Evolutionary conservation across 306 rosid genomes (phyloP).

Genomic region (Purshia tridentata): DNA sequence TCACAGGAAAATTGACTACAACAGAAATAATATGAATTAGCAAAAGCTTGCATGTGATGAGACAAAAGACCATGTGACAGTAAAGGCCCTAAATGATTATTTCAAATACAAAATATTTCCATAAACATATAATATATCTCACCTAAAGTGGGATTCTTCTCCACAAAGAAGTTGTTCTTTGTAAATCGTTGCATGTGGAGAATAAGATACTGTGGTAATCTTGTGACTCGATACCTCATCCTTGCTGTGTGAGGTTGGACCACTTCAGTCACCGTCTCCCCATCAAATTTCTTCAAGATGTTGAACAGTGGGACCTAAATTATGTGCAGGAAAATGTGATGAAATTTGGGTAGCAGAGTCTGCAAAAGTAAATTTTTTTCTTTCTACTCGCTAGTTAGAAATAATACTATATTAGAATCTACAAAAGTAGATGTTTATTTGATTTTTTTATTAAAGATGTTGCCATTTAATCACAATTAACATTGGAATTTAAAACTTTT

Average conservation of each 20-base stretch:
- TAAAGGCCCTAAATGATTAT: neutral
- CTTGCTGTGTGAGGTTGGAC: constrained; percentile 91
- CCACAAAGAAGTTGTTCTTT: constrained; percentile 91
- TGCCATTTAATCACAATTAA: neutral
- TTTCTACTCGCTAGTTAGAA: too few relatives aligned
- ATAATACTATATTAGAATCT: neutral
- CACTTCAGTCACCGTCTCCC: constrained; percentile 87
- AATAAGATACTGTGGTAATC: constrained; percentile 67
- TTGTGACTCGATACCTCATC: constrained; percentile 84
- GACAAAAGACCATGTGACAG: constrained; percentile 10
- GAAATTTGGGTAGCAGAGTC: neutral
- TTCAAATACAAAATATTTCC: neutral
- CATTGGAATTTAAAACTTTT: too few relatives aligned
- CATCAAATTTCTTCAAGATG: constrained; percentile 93
- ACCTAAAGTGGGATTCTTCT: constrained; percentile 95
- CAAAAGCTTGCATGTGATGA: constrained; percentile 1
- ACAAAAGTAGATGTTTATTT: neutral
- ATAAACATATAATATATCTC: neutral
- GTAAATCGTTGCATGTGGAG: constrained; percentile 92
- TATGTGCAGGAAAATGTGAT: too few relatives aligned
- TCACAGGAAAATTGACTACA: constrained; percentile 93
- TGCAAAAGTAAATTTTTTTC: too few relatives aligned
- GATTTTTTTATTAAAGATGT: neutral
- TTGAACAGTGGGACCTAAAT: constrained; percentile 90
- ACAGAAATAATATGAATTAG: constrained; percentile 23